Base-by-base conservation (phyloP, 208 protist genomes). In the Trichomonas tenax region DNA sequence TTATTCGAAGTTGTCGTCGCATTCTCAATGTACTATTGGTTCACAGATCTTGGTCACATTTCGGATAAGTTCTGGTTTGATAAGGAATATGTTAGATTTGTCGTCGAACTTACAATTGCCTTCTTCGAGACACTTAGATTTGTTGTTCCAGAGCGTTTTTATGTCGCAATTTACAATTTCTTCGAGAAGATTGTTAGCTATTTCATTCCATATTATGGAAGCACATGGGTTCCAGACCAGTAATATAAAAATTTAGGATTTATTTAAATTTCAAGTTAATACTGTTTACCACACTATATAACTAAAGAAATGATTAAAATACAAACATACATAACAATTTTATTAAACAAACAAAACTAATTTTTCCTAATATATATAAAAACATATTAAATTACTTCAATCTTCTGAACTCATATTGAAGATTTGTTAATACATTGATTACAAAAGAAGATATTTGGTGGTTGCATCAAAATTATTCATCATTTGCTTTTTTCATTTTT, bases 191-290 rank as follows among this genome's bases (percentile, higher is more conserved):
- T 44, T 46, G 40, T 89, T n/a, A 10, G 9, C 9, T 89, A n/a
- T 36, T 89, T 89, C 23, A 31, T 89, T 15, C 82, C 82, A n/a
- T 89, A 89, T 46, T 89, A 89, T 89, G 82, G 82, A 89, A 46
- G 14, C 82, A 89, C 34, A 89, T 89, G 82, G 82, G 17, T 46
- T 31, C 82, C 82, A 48, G 11, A 17, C 4, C 21, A 72, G 58
- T 72, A 72, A 72, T 72, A 72, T 72, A 72, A 72, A 72, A n/a
- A 31, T 72, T 15, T 21, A 58, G 11, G 21, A n/a, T 31, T 72
- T 72, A 82, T 36, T 82, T 36, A 82, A 82, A 82, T 36, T 82
- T n/a, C n/a, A n/a, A n/a, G n/a, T n/a, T n/a, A n/a, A 9, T 63
- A 63, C 17, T 63, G 51, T 17, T 63, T 63, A 23, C 17, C 9